Conservation (phyloP, 192 early-diverging fungal species). For the Podila epigama region DNA sequence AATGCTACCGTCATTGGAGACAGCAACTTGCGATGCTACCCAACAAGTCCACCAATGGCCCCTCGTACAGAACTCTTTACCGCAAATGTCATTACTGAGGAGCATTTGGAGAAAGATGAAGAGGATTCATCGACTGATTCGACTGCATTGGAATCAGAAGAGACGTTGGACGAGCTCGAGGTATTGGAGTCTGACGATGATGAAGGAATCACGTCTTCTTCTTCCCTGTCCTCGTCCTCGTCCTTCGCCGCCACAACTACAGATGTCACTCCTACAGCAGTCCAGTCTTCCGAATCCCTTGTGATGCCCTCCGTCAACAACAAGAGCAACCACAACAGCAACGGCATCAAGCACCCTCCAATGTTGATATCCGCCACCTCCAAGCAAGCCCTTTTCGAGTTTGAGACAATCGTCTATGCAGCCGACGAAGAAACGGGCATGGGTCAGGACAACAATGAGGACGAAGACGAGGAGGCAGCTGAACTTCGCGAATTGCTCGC, state of each 20-base stretch:
- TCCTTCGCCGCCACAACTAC: not conserved
- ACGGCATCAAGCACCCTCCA: not conserved
- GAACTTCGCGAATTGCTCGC: slow-evolving; percentile 24
- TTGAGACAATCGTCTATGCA: slow-evolving; percentile 4
- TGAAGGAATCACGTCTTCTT: not conserved
- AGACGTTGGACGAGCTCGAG: not conserved
- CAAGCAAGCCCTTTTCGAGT: slow-evolving; percentile 3
- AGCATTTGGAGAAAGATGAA: not conserved
- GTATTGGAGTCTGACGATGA: not conserved
- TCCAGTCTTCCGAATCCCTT: not conserved
- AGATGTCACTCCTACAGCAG: not conserved
- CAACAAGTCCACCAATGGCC: not conserved
- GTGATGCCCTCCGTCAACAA: not conserved
- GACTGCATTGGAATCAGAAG: too few species aligned
- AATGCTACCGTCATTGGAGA: slow-evolving; percentile 32
- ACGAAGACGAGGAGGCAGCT: slow-evolving; percentile 3
- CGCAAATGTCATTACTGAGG: not conserved
- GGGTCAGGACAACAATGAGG: not conserved
- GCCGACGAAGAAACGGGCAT: not conserved
- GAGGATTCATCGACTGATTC: not conserved
- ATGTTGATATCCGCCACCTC: not conserved
- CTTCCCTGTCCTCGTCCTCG: not conserved
- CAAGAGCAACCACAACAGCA: not conserved
- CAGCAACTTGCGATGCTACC: slow-evolving; percentile 43
- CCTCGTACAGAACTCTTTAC: not conserved